phyloP scores from a whole-genome alignment of 768 basidiomycete species.

The Mycena belliarum region DNA sequence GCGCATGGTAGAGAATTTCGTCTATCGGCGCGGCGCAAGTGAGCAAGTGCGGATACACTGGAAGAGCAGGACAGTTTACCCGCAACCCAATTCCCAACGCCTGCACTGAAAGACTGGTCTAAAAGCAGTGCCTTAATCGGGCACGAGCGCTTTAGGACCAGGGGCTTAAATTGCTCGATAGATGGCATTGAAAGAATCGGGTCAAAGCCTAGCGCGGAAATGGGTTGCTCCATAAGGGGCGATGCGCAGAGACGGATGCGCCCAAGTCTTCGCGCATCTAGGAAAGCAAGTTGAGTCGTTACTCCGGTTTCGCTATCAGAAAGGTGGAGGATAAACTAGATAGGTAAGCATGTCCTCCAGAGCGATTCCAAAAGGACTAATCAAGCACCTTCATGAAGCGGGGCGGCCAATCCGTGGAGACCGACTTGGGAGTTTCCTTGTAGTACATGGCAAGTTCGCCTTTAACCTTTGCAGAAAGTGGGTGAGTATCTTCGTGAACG shows the following conservation, averaged over 20 bases:
- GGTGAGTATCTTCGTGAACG: not conserved
- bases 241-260: constrained; percentile 62
- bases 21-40: constrained; percentile 42
- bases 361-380: not conserved
- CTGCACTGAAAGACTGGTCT: constrained; percentile 79
- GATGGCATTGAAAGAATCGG: constrained; percentile 70
- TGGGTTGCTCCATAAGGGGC: constrained; percentile 66
- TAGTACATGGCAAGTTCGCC: constrained; percentile 53
- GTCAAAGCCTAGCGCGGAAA: constrained; percentile 75
- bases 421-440: constrained; percentile 42
- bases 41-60: not conserved
- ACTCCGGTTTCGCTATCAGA: constrained; percentile 36
- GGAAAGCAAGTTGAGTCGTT: constrained; percentile 60
- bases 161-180: constrained; percentile 47
- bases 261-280: constrained; percentile 71
- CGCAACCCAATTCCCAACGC: constrained; percentile 84
- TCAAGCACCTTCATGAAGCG: constrained; percentile 58
- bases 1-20: constrained; percentile 74
- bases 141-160: constrained; percentile 56
- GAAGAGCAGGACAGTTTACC: constrained; percentile 38
- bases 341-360: not conserved
- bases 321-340: constrained; percentile 67
- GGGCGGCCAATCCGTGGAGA: constrained; percentile 60
- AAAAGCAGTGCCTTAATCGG: constrained; percentile 77
- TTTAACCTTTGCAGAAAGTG: constrained; percentile 49